Conservation (phyloP, 2,329 filamentous ascomycete genomes). For the Alternaria angustiovoidea region DNA sequence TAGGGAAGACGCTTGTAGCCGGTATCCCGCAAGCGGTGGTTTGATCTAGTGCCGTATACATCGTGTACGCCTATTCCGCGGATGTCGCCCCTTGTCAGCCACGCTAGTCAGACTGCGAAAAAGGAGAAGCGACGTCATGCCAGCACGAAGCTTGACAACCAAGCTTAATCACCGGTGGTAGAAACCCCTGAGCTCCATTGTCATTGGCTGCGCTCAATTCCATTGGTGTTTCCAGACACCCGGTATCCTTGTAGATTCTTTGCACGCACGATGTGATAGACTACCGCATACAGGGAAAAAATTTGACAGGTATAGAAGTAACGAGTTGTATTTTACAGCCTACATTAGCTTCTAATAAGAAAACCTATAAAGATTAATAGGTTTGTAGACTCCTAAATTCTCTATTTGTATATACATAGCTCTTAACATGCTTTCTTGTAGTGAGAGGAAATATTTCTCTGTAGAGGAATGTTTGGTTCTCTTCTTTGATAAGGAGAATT, state of each 20-base stretch:
- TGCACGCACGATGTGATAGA: neutral
- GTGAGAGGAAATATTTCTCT: no score
- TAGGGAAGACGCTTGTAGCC: neutral
- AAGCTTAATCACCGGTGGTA: neutral
- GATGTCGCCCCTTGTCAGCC: neutral
- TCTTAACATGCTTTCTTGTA: no score
- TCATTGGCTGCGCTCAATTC: conserved; percentile 1
- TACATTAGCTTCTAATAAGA: no score
- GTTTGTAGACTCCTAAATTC: no score
- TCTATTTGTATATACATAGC: no score
- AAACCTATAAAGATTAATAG: no score
- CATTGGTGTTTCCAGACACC: neutral
- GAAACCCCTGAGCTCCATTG: neutral
- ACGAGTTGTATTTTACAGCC: no score
- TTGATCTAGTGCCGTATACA: neutral
- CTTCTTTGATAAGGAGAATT: neutral
- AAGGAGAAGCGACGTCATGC: conserved; percentile 2
- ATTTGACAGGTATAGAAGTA: no score
- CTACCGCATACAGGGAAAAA: no score
- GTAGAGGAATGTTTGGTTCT: no score
- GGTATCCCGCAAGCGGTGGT: conserved; percentile 1
- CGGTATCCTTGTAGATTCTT: neutral
- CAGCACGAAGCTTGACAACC: neutral
- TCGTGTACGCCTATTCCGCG: neutral
- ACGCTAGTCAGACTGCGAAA: neutral